Evolutionary conservation across 257 asterid genomes (phyloP).

Genomic region (Osmanthus fragrans): DNA sequence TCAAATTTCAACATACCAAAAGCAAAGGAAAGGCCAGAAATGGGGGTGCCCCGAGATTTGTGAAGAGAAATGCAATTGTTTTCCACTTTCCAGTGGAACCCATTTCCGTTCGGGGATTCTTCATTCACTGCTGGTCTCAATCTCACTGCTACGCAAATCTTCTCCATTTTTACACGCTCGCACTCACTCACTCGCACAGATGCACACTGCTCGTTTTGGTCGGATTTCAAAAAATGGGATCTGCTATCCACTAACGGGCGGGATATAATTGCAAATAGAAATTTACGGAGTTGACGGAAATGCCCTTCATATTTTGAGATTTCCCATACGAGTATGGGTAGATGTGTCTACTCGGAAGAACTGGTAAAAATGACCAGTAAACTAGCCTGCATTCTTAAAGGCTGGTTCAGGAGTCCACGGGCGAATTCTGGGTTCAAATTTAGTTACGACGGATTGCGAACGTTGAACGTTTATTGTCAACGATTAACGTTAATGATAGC

Average conservation of each 20-base stretch:
- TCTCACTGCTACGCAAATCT: conserved; percentile 89
- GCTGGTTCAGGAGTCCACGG: too few species aligned
- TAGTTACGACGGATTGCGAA: too few species aligned
- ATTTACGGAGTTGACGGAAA: not conserved
- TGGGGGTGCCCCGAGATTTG: conserved; percentile 69
- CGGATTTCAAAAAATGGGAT: conserved; percentile 14
- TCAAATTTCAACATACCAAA: conserved; percentile 50
- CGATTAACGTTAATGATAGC: too few species aligned
- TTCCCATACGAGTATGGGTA: too few species aligned
- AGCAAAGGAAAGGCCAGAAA: conserved; percentile 75
- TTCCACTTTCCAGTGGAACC: conserved; percentile 76
- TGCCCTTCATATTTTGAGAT: not conserved
- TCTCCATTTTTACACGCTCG: conserved; percentile 66
- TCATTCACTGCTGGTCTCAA: conserved; percentile 72
- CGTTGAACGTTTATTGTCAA: too few species aligned
- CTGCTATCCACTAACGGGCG: not conserved
- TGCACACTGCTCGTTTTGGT: not conserved
- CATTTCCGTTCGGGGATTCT: conserved; percentile 42
- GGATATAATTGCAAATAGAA: not conserved
- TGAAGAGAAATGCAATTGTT: conserved; percentile 82
- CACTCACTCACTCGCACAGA: conserved; percentile 4
- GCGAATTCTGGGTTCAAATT: too few species aligned
- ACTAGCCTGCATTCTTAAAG: too few species aligned
- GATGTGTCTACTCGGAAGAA: too few species aligned
- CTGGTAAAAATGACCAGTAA: too few species aligned